These are phyloP conservation scores for Magnaporthiopsis rhizophila DNA, from an alignment of 2,329 filamentous ascomycete species.

Conservation along the genomic window DNA sequence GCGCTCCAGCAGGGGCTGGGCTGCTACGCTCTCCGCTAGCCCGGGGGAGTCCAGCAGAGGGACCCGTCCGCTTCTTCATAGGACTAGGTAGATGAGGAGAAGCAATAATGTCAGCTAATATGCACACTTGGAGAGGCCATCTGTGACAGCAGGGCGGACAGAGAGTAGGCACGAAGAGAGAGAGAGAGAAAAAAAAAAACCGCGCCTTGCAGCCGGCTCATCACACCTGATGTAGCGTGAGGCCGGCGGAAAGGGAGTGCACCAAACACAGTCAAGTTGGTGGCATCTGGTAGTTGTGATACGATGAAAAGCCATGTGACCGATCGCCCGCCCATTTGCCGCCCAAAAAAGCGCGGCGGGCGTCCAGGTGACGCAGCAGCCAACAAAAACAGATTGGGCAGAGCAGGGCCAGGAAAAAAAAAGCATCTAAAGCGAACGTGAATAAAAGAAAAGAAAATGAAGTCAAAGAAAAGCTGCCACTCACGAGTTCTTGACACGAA, in stretches of 20 bases:
- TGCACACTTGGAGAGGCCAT: neutral
- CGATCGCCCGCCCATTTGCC: neutral
- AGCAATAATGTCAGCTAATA: neutral
- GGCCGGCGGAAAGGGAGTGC: neutral
- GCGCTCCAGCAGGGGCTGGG: conserved; percentile 48
- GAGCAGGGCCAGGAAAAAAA: conserved; percentile 4
- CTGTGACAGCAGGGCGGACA: no score
- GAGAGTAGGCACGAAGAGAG: neutral
- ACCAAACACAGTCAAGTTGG: neutral
- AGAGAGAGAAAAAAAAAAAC: neutral
- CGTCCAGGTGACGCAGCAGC: neutral
- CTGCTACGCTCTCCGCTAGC: conserved; percentile 56
- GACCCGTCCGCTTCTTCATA: conserved; percentile 65
- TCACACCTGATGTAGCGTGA: neutral
- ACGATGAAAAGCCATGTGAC: neutral
- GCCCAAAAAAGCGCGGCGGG: neutral
- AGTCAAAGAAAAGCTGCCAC: conserved; percentile 26
- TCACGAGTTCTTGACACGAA: conserved; percentile 63
- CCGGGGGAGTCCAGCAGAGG: conserved; percentile 60
- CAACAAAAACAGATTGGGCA: neutral
- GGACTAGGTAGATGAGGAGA: conserved; percentile 42
- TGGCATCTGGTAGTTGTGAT: neutral
- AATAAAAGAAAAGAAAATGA: conserved; percentile 8
- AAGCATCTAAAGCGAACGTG: neutral
- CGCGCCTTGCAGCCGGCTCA: neutral